A percentile compares a stretch with the other conserved stretches of the same genome.
phyloP scores from a whole-genome alignment of 2,329 filamentous ascomycete genomes.

The Fusarium gaditjirri region DNA sequence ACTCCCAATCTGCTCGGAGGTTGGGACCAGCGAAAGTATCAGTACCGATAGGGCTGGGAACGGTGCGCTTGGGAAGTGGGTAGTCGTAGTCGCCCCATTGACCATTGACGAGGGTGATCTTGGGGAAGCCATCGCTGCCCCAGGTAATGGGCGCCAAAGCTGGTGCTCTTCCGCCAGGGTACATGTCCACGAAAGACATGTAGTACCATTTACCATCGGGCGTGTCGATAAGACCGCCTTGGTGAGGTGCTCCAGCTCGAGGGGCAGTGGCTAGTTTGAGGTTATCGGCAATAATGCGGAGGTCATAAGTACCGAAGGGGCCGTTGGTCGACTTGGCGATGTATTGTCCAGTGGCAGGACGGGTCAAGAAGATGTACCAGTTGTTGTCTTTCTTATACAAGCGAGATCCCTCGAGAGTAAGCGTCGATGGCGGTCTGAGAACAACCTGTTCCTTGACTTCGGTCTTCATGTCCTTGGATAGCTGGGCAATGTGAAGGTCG shows the following conservation, averaged over 20 bases:
- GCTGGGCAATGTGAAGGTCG: conserved; percentile 61
- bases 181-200: conserved; percentile 64
- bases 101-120: neutral
- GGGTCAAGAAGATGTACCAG: conserved; percentile 65
- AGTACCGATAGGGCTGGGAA: neutral
- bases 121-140: conserved; percentile 6
- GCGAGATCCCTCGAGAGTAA: conserved; percentile 59
- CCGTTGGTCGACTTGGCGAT: conserved; percentile 56
- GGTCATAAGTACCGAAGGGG: conserved; percentile 63
- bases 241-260: conserved; percentile 59
- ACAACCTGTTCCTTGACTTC: conserved; percentile 20
- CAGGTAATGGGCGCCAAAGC: conserved; percentile 61
- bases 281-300: conserved; percentile 52
- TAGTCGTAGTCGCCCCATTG: conserved; percentile 16
- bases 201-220: conserved; percentile 66
- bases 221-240: conserved; percentile 66
- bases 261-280: conserved; percentile 53
- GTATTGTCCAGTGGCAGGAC: conserved; percentile 56
- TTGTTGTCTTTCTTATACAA: conserved; percentile 66
- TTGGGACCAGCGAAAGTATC: neutral
- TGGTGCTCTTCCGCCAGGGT: conserved; percentile 66
- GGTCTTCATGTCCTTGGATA: conserved; percentile 53
- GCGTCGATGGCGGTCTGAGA: neutral
- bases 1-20: conserved; percentile 9
- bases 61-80: neutral